Conservation (phyloP, 257 asterid species). For the Jacaranda copaia region DNA sequence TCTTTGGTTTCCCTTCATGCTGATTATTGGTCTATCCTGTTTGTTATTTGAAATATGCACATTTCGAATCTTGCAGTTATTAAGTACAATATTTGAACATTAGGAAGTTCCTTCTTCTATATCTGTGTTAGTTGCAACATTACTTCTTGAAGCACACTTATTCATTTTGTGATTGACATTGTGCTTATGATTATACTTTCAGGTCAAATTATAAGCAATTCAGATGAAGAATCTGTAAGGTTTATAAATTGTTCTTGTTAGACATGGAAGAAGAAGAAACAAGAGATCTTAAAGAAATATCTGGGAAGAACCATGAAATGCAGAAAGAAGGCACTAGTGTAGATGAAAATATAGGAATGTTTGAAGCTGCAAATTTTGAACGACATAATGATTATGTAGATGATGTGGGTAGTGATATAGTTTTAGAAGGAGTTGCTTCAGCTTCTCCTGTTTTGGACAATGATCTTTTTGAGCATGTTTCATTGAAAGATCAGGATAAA, state of each 20-base stretch:
- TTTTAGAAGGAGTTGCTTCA: slow-evolving; percentile 53
- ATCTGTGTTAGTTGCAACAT: slow-evolving; percentile 5
- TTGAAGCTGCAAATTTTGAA: slow-evolving; percentile 37
- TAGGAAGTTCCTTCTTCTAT: slow-evolving; percentile 12
- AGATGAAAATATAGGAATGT: slow-evolving; percentile 44
- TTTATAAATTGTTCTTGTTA: slow-evolving; percentile 18
- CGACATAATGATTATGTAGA: slow-evolving; percentile 38
- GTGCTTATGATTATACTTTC: slow-evolving; percentile 32
- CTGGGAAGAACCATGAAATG: slow-evolving; percentile 42
- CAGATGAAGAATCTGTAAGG: slow-evolving; percentile 39
- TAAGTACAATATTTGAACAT: slow-evolving; percentile 1
- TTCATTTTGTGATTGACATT: slow-evolving; percentile 20
- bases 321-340: slow-evolving; percentile 43
- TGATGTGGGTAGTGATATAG: slow-evolving; percentile 46
- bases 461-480: slow-evolving; percentile 72
- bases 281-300: slow-evolving; percentile 42
- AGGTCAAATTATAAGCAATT: slow-evolving; percentile 42
- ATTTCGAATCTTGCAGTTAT: background rate
- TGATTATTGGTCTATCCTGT: slow-evolving; percentile 10
- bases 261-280: slow-evolving; percentile 81
- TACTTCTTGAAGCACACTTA: slow-evolving; percentile 14
- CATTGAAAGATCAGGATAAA: slow-evolving; percentile 73
- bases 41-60: slow-evolving; percentile 13
- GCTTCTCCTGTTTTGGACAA: slow-evolving; percentile 54
- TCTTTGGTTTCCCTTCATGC: slow-evolving; percentile 16